phyloP scores from a whole-genome alignment of 2,329 filamentous ascomycete species.

The Fusarium sp. region DNA sequence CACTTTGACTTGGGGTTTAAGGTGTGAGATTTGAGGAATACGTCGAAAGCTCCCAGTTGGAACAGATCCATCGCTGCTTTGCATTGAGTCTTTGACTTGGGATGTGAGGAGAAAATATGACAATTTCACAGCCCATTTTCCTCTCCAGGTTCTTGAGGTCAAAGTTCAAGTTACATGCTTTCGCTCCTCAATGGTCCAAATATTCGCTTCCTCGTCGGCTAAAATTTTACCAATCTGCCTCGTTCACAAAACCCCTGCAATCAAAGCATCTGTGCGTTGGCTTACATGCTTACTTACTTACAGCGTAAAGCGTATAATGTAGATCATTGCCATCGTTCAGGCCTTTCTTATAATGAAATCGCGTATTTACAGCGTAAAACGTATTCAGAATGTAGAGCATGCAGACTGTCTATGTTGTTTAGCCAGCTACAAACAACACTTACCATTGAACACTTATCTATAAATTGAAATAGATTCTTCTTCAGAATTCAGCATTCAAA shows the following conservation, averaged over 20 bases:
- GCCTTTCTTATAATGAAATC: accelerated
- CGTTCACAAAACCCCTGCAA: background rate
- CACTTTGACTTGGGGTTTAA: accelerated
- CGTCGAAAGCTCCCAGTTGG: accelerated
- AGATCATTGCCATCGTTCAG: background rate
- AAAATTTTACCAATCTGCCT: accelerated
- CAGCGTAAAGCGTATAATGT: background rate
- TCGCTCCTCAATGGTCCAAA: accelerated
- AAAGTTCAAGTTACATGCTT: background rate
- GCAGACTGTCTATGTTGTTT: accelerated
- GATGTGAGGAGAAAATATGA: accelerated
- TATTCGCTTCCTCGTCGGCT: background rate
- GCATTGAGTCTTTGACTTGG: accelerated
- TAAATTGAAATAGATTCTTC: background rate
- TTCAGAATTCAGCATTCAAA: accelerated
- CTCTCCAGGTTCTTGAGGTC: background rate
- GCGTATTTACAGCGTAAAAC: background rate
- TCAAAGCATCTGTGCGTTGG: background rate
- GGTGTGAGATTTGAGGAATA: too few species aligned
- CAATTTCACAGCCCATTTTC: accelerated
- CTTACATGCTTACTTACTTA: background rate
- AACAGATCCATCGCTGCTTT: too few species aligned
- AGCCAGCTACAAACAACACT: accelerated
- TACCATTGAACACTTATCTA: background rate
- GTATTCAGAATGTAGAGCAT: accelerated